A percentile compares a stretch with the other conserved stretches of the same genome.
Evolutionary conservation across 495 filamentous ascomycete genomes (phyloP).

Genomic region (Paragyromitra xinjiangensis): DNA sequence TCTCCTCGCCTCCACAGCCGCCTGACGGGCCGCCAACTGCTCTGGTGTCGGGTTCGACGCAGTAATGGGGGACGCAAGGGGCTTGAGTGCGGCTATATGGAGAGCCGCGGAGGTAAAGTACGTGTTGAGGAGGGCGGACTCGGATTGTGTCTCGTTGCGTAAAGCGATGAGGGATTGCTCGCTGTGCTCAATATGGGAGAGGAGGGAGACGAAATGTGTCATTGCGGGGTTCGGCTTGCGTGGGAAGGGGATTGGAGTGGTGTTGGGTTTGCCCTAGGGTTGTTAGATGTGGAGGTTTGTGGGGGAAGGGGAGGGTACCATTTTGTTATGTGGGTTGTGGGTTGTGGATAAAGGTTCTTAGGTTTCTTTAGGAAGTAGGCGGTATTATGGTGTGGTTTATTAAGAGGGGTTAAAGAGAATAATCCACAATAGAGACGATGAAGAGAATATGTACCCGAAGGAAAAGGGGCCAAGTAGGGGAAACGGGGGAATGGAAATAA

Average conservation of each 20-base stretch:
- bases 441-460: not conserved
- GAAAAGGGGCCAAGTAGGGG: not conserved
- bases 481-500: not conserved
- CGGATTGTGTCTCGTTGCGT: conserved; percentile 39
- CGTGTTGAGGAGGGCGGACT: conserved; percentile 36
- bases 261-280: conserved; percentile 11
- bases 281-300: not conserved
- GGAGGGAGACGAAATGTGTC: conserved; percentile 41
- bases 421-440: not conserved
- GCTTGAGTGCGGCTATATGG: conserved; percentile 22
- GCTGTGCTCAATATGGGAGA: conserved; percentile 34
- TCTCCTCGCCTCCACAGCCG: conserved; percentile 34
- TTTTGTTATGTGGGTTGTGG: not conserved
- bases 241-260: conserved; percentile 6
- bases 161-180: conserved; percentile 40
- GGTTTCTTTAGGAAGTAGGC: not conserved
- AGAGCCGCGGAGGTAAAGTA: conserved; percentile 30
- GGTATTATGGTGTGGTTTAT: not conserved
- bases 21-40: conserved; percentile 5
- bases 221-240: conserved; percentile 28
- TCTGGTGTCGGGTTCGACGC: conserved; percentile 7
- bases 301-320: not conserved
- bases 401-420: not conserved
- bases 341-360: not conserved
- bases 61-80: conserved; percentile 13